Percentiles rank a stretch among this genome's conserved stretches.
Conservation (phyloP, 257 asterid species). For the Capsicum pubescens region DNA sequence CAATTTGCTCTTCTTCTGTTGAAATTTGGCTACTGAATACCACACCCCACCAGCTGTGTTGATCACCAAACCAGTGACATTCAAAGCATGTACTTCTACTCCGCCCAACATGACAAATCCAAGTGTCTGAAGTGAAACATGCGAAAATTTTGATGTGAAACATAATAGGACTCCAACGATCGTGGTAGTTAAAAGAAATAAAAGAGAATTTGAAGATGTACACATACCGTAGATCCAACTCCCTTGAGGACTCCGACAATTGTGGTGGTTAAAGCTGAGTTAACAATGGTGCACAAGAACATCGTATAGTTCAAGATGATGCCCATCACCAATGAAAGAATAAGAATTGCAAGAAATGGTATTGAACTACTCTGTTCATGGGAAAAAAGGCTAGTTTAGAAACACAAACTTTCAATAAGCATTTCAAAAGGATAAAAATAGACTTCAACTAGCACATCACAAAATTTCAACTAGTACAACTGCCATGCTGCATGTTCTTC, state of each 20-base stretch:
- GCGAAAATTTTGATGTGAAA: background rate
- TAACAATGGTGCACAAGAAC: conserved; percentile 95
- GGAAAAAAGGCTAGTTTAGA: background rate
- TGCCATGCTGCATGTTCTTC: background rate
- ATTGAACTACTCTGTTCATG: conserved; percentile 68
- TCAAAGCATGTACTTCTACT: conserved; percentile 82
- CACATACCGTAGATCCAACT: conserved; percentile 88
- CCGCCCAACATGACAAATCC: conserved; percentile 92
- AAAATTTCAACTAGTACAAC: no score
- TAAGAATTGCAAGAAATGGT: conserved; percentile 63
- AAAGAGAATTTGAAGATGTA: background rate
- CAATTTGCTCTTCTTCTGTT: conserved; percentile 69
- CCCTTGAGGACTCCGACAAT: conserved; percentile 99
- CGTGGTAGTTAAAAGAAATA: conserved; percentile 1
- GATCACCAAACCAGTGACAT: conserved; percentile 80
- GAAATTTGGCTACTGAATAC: conserved; percentile 86
- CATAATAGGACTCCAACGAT: background rate
- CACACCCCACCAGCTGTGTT: conserved; percentile 92
- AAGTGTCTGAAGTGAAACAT: conserved; percentile 52
- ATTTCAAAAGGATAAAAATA: no score
- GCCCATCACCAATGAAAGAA: conserved; percentile 94
- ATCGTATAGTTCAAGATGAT: conserved; percentile 94
- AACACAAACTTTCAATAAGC: background rate
- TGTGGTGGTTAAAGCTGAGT: conserved; percentile 96
- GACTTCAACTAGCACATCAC: no score